Evolutionary conservation across 208 protist species (phyloP).

Genomic region (Kentomonas sorsogonicus): DNA sequence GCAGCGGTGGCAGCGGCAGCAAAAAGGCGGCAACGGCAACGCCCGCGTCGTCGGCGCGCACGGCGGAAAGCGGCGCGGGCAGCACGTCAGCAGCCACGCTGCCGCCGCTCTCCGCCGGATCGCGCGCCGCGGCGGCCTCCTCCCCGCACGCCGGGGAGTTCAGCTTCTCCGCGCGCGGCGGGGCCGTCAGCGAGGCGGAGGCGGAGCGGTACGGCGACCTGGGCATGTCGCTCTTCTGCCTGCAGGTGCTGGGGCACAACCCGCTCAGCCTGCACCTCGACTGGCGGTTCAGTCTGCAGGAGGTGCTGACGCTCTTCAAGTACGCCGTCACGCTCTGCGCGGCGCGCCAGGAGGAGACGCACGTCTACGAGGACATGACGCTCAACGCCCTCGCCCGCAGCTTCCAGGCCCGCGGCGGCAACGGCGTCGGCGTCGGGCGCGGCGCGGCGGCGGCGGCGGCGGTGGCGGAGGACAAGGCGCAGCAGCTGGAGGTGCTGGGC

Average conservation of each 20-base stretch:
- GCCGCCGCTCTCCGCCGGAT: no score
- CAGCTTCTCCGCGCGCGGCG: no score
- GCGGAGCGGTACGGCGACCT: conserved; percentile 10
- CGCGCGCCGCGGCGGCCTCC: no score
- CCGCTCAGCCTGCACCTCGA: conserved; percentile 18
- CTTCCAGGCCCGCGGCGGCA: background rate
- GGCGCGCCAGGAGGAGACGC: conserved; percentile 13
- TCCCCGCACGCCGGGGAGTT: no score
- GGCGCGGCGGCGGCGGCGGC: no score
- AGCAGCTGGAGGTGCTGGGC: background rate
- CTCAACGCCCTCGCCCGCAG: background rate
- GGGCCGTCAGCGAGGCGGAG: background rate
- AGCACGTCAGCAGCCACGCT: no score
- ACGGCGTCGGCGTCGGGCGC: no score
- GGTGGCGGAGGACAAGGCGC: background rate
- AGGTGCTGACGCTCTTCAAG: conserved; percentile 15
- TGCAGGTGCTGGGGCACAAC: conserved; percentile 16
- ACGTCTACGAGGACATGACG: conserved; percentile 13
- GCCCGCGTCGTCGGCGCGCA: background rate
- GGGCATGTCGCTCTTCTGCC: conserved; percentile 14
- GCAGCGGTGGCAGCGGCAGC: background rate
- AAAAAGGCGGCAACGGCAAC: background rate
- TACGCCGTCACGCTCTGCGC: conserved; percentile 9
- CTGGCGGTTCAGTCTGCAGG: conserved; percentile 17
- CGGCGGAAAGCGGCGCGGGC: no score